These are phyloP conservation scores for Trypanosoma avium DNA, from an alignment of 208 protist species.

Conservation along the genomic window DNA sequence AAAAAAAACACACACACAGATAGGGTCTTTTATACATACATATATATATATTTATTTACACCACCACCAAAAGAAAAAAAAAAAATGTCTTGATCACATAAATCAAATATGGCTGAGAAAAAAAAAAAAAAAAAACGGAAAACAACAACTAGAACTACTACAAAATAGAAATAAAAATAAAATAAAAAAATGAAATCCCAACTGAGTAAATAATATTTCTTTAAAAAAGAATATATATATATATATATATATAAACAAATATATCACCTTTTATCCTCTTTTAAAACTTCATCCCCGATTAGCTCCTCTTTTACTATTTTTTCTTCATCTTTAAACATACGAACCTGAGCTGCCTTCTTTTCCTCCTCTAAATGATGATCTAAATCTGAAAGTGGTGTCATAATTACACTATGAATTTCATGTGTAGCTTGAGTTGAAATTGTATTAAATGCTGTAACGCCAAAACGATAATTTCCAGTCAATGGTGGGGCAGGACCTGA, in stretches of 20 bases:
- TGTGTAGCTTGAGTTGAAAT: constrained; percentile 24
- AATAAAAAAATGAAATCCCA: too few species aligned
- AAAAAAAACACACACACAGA: neutral
- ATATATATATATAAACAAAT: neutral
- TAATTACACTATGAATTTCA: constrained; percentile 44
- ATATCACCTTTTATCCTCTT: neutral
- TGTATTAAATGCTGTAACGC: constrained; percentile 36
- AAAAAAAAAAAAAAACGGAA: constrained; percentile 3
- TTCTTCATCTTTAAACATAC: constrained; percentile 22
- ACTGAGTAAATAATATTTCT: too few species aligned
- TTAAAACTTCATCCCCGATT: neutral
- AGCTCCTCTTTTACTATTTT: constrained; percentile 2
- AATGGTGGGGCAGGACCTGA: neutral
- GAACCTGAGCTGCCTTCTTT: constrained; percentile 9
- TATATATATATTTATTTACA: neutral
- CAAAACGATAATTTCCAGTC: constrained; percentile 26
- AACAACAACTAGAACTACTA: neutral
- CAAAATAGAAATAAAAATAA: too few species aligned
- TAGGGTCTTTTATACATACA: neutral
- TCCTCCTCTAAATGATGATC: constrained; percentile 28
- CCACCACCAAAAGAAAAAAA: too few species aligned
- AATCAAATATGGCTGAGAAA: too few species aligned
- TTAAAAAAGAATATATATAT: too few species aligned
- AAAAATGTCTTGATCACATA: too few species aligned
- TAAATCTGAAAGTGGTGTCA: constrained; percentile 34